Evolutionary conservation across 352 stramenopile species (phyloP).

Genomic region (Globisporangium abappressorium): DNA sequence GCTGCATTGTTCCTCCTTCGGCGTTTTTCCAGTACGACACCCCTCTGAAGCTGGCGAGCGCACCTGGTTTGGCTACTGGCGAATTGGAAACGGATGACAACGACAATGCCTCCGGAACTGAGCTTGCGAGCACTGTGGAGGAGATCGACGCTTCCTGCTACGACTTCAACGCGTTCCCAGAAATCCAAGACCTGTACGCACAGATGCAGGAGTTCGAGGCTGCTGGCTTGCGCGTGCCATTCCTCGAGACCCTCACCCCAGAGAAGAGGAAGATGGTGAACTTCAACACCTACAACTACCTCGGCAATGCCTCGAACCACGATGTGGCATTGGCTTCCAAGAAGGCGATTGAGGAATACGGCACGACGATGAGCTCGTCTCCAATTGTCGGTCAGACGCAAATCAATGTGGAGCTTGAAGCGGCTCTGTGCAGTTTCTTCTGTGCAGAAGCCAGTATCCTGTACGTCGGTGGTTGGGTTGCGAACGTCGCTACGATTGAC

Average conservation of each 20-base stretch:
- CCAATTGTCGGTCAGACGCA: conserved; percentile 76
- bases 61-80: conserved; percentile 50
- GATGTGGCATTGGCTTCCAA: conserved; percentile 52
- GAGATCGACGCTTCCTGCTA: conserved; percentile 69
- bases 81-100: conserved; percentile 33
- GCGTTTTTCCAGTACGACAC: conserved; percentile 74
- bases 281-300: conserved; percentile 88
- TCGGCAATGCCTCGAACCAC: conserved; percentile 64
- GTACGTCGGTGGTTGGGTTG: conserved; percentile 73
- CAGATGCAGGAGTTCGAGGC: conserved; percentile 78
- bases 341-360: conserved; percentile 63
- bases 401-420: conserved; percentile 69
- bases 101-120: conserved; percentile 2
- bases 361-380: conserved; percentile 79
- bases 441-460: conserved; percentile 49
- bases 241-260: conserved; percentile 62
- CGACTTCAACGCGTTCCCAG: conserved; percentile 61
- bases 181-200: conserved; percentile 53
- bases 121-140: conserved; percentile 42
- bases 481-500: conserved; percentile 79
- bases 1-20: conserved; percentile 61
- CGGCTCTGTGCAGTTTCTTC: conserved; percentile 64
- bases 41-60: conserved; percentile 53
- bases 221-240: conserved; percentile 66
- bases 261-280: conserved; percentile 76